Evolutionary conservation across 2,329 filamentous ascomycete genomes (phyloP).

Genomic region (Fusarium annulatum): DNA sequence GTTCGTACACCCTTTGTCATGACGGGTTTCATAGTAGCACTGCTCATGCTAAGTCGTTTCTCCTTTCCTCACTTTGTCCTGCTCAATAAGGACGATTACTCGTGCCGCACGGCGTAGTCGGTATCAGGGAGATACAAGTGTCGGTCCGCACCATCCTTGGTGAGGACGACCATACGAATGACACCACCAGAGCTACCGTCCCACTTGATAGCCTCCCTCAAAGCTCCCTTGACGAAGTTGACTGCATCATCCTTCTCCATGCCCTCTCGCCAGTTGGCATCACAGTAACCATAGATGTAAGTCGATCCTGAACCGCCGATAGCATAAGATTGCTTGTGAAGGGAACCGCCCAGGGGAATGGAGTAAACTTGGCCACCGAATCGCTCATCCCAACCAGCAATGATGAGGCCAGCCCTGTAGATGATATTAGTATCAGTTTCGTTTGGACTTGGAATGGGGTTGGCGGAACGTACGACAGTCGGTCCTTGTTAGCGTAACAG

Average conservation of each 20-base stretch:
- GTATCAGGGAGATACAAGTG: conserved; percentile 96
- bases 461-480: conserved; percentile 74
- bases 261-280: conserved; percentile 92
- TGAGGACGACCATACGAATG: conserved; percentile 97
- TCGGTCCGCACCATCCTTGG: conserved; percentile 86
- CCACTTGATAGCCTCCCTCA: conserved; percentile 98
- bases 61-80: conserved; percentile 30
- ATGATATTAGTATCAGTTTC: conserved; percentile 23
- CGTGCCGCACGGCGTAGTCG: conserved; percentile 79
- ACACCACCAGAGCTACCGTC: conserved; percentile 98
- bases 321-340: conserved; percentile 96
- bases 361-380: conserved; percentile 98
- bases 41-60: conserved; percentile 16
- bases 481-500: conserved; percentile 97
- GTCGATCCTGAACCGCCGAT: conserved; percentile 98
- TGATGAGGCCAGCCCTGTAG: conserved; percentile 90
- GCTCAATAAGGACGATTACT: conserved; percentile 54
- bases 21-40: conserved; percentile 32
- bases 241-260: conserved; percentile 95
- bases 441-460: neutral
- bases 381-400: conserved; percentile 95
- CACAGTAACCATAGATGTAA: conserved; percentile 99
- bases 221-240: conserved; percentile 88
- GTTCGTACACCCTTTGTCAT: conserved; percentile 21
- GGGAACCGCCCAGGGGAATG: conserved; percentile 93